phyloP scores from a whole-genome alignment of 1,139 yeast species.

The Magnusiomyces fungicola region DNA sequence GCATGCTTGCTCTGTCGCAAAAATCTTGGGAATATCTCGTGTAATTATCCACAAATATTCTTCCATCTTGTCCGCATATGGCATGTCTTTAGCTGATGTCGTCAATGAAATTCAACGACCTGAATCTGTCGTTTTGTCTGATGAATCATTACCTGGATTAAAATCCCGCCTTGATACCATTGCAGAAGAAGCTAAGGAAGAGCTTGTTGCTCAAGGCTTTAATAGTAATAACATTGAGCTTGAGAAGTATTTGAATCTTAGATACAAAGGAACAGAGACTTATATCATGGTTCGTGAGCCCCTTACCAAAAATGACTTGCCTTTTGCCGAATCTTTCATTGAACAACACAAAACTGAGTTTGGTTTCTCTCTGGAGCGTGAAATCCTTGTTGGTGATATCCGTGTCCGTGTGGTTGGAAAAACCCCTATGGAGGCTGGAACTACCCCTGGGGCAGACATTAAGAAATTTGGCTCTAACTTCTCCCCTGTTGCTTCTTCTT shows the following conservation, averaged over 20 bases:
- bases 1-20: slow-evolving; percentile 44
- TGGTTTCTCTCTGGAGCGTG: slow-evolving; percentile 58
- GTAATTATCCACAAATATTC: slow-evolving; percentile 45
- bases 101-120: slow-evolving; percentile 59
- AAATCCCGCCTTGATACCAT: slow-evolving; percentile 35
- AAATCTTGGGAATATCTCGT: slow-evolving; percentile 37
- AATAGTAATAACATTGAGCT: slow-evolving; percentile 33
- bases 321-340: slow-evolving; percentile 35
- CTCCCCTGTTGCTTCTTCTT: slow-evolving; percentile 9
- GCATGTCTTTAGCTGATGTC: slow-evolving; percentile 46
- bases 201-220: slow-evolving; percentile 44
- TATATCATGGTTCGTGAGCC: slow-evolving; percentile 56
- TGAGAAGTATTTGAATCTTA: slow-evolving; percentile 66
- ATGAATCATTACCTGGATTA: slow-evolving; percentile 28
- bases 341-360: slow-evolving; percentile 56
- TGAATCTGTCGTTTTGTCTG: slow-evolving; percentile 32
- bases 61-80: slow-evolving; percentile 45
- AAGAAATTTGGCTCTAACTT: slow-evolving; percentile 8
- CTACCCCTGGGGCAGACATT: slow-evolving; percentile 18
- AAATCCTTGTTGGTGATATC: slow-evolving; percentile 71
- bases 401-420: slow-evolving; percentile 66
- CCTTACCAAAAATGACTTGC: slow-evolving; percentile 29
- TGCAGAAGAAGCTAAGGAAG: slow-evolving; percentile 30
- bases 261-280: slow-evolving; percentile 85
- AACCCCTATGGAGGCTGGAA: slow-evolving; percentile 20